Evolutionary conservation across 345 rosid genomes (phyloP).

Genomic region (Hypericum androsaemum): DNA sequence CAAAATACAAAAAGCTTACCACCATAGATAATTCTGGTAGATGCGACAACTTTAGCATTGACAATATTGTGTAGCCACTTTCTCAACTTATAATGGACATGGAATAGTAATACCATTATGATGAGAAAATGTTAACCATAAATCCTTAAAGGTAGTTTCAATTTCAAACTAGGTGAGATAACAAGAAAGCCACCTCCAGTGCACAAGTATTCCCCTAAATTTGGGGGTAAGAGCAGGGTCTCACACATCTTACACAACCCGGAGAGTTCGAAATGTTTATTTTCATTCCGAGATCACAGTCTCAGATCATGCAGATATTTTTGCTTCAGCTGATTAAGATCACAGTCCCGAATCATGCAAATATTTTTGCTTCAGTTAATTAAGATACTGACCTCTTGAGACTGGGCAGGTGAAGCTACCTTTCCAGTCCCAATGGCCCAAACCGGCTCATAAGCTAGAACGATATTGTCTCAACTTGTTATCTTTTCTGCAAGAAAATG

Average conservation of each 20-base stretch:
- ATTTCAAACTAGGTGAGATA: too few relatives aligned
- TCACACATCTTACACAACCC: too few relatives aligned
- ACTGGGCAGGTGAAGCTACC: conserved; percentile 85
- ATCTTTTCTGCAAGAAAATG: conserved; percentile 35
- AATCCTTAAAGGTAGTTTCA: too few relatives aligned
- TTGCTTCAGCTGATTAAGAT: too few relatives aligned
- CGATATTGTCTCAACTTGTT: conserved; percentile 59
- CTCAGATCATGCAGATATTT: too few relatives aligned
- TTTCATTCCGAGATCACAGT: too few relatives aligned
- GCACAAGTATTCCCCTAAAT: too few relatives aligned
- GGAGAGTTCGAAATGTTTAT: too few relatives aligned
- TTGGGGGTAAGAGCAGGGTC: too few relatives aligned
- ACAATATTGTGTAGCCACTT: conserved; percentile 68
- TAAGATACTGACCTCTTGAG: conserved; percentile 66
- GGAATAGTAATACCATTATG: conserved; percentile 4
- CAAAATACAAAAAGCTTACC: conserved; percentile 31
- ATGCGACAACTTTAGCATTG: conserved; percentile 57
- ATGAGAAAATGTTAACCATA: background rate
- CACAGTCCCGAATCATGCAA: too few relatives aligned
- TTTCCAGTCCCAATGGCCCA: conserved; percentile 97
- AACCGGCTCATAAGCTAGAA: conserved; percentile 84
- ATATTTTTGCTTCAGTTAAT: too few relatives aligned
- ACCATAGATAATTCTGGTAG: conserved; percentile 81
- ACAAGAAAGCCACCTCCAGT: too few relatives aligned
- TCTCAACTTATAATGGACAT: conserved; percentile 80